These are phyloP conservation scores for Phytophthora colocasiae DNA, from an alignment of 352 stramenopile genomes.

Conservation along the genomic window DNA sequence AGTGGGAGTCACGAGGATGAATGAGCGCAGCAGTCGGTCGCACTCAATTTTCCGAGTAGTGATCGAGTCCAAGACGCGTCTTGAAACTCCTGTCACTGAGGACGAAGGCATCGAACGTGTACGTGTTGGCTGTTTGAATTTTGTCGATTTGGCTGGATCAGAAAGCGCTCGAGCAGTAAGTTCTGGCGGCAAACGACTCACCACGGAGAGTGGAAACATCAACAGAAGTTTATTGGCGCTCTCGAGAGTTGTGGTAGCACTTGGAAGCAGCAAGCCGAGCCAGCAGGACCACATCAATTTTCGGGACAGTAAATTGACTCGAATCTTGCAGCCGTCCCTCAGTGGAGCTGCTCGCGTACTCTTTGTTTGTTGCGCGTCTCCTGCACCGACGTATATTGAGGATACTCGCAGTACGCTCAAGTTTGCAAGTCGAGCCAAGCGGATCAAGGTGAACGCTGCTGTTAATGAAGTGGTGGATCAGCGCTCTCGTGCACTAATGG, in stretches of 20 bases:
- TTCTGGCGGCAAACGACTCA: constrained; percentile 60
- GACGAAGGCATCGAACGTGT: constrained; percentile 30
- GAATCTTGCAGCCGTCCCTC: constrained; percentile 90
- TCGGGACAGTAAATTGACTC: constrained; percentile 94
- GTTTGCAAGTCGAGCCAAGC: constrained; percentile 91
- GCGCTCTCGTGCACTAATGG: constrained; percentile 38
- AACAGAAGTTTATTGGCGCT: constrained; percentile 80
- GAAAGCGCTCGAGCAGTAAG: constrained; percentile 91
- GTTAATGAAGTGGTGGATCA: constrained; percentile 57
- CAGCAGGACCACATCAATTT: constrained; percentile 89
- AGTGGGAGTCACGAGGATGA: constrained; percentile 59
- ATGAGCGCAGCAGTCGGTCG: constrained; percentile 62
- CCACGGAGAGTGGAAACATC: constrained; percentile 60
- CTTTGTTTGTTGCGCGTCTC: constrained; percentile 89
- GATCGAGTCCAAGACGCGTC: constrained; percentile 46
- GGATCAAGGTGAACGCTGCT: constrained; percentile 66
- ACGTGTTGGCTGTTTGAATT: constrained; percentile 75
- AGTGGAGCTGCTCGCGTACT: constrained; percentile 83
- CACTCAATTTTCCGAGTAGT: constrained; percentile 60
- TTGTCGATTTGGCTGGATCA: constrained; percentile 93
- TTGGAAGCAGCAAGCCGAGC: constrained; percentile 75
- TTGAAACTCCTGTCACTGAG: constrained; percentile 19
- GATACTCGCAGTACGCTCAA: constrained; percentile 92
- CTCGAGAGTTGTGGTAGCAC: constrained; percentile 91
- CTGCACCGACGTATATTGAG: constrained; percentile 75